phyloP scores from a whole-genome alignment of 2,329 filamentous ascomycete genomes.

The Colletotrichum trifolii region DNA sequence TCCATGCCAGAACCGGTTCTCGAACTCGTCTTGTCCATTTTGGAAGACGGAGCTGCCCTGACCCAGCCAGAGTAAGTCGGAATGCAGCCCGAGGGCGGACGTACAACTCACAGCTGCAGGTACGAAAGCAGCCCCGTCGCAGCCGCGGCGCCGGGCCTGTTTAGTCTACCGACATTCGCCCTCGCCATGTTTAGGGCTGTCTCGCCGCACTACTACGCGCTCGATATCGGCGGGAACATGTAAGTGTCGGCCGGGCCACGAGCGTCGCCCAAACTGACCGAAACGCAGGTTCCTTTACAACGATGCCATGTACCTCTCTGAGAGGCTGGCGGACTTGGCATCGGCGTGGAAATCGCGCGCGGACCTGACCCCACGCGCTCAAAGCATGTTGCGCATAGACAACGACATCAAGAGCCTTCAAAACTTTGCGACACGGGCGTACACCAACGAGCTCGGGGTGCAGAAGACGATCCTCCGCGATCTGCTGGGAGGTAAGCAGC shows the following conservation, averaged over 20 bases:
- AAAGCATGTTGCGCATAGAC: constrained; percentile 67
- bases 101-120: constrained; percentile 38
- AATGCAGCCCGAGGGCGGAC: background rate
- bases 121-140: constrained; percentile 68
- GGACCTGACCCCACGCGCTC: constrained; percentile 62
- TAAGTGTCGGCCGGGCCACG: constrained; percentile 47
- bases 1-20: constrained; percentile 85
- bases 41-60: constrained; percentile 71
- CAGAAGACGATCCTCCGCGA: constrained; percentile 72
- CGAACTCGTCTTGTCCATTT: constrained; percentile 68
- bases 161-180: constrained; percentile 76
- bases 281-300: constrained; percentile 72
- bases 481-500: constrained; percentile 62
- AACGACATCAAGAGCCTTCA: constrained; percentile 69
- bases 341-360: constrained; percentile 63
- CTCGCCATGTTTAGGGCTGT: constrained; percentile 85
- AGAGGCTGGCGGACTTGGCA: constrained; percentile 63
- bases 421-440: constrained; percentile 70
- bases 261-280: constrained; percentile 37
- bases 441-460: constrained; percentile 68
- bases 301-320: constrained; percentile 72
- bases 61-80: constrained; percentile 59
- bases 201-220: constrained; percentile 78
- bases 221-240: constrained; percentile 72
- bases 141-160: constrained; percentile 75